phyloP scores from a whole-genome alignment of 1,139 yeast species.

The Saccharomyces hybrid region DNA sequence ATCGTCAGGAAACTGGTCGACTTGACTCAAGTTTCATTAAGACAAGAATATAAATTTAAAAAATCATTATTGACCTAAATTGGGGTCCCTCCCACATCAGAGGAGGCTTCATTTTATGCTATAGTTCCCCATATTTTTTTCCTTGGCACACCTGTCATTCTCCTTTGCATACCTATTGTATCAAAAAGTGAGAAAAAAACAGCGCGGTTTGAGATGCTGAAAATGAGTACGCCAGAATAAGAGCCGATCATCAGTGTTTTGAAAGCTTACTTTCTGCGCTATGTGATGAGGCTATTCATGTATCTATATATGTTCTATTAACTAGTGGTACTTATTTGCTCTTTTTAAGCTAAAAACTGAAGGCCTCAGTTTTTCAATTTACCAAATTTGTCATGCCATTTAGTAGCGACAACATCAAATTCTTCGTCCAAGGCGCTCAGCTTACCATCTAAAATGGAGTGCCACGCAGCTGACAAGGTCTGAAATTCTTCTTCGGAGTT shows the following conservation, averaged over 20 bases:
- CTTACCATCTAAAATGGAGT: slow-evolving; percentile 17
- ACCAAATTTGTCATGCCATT: slow-evolving; percentile 24
- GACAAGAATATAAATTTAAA: background rate
- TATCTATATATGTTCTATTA: background rate
- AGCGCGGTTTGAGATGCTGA: slow-evolving; percentile 2
- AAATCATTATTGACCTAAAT: background rate
- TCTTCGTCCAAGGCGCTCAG: slow-evolving; percentile 11
- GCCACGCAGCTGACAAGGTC: slow-evolving; percentile 21
- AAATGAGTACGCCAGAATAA: background rate
- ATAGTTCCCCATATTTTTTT: background rate
- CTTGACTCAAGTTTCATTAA: background rate
- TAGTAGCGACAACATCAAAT: slow-evolving; percentile 13
- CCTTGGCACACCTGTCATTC: background rate
- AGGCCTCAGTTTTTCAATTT: slow-evolving; percentile 9
- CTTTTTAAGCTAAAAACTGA: background rate
- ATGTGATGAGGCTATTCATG: background rate
- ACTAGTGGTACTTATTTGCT: background rate
- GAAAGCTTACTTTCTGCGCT: background rate
- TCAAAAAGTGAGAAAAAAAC: background rate
- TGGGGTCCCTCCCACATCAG: background rate
- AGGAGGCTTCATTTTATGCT: background rate
- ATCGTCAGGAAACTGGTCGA: background rate
- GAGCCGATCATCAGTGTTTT: background rate
- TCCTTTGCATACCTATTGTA: background rate
- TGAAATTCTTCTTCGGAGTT: slow-evolving; percentile 21